These are phyloP conservation scores for Sphaerosporella brunnea DNA, from an alignment of 495 filamentous ascomycete genomes.

Conservation along the genomic window DNA sequence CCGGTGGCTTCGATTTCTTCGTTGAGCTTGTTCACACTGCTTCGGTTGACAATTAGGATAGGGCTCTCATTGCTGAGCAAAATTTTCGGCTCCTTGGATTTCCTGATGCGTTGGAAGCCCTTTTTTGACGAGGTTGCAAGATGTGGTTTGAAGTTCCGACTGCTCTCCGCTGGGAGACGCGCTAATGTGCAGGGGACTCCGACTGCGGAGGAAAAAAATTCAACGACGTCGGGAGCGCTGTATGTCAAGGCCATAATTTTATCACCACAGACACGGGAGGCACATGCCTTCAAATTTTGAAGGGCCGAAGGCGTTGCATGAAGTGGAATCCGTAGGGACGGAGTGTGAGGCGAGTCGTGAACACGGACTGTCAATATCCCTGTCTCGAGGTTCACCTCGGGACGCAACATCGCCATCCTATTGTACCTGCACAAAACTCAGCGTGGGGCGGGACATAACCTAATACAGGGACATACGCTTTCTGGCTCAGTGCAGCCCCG, in stretches of 20 bases:
- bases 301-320: slow-evolving; percentile 6
- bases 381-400: slow-evolving; percentile 45
- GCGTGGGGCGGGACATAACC: background rate
- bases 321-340: slow-evolving; percentile 15
- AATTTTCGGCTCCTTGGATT: slow-evolving; percentile 35
- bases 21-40: slow-evolving; percentile 65
- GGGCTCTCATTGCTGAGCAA: slow-evolving; percentile 82
- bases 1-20: slow-evolving; percentile 42
- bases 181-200: slow-evolving; percentile 65
- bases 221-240: slow-evolving; percentile 40
- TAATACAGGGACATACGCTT: slow-evolving; percentile 29
- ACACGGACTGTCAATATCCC: slow-evolving; percentile 36
- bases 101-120: background rate
- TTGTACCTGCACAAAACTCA: slow-evolving; percentile 34
- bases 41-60: slow-evolving; percentile 63
- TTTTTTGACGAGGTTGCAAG: slow-evolving; percentile 35
- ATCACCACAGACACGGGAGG: slow-evolving; percentile 65
- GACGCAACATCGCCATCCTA: slow-evolving; percentile 62
- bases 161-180: slow-evolving; percentile 49
- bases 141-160: slow-evolving; percentile 47
- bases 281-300: slow-evolving; percentile 22
- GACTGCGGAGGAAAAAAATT: slow-evolving; percentile 55
- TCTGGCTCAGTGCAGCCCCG: slow-evolving; percentile 59
- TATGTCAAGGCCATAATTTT: slow-evolving; percentile 51
- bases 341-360: slow-evolving; percentile 6